Base-by-base conservation (phyloP, 257 asterid genomes). In the Nicotiana paniculata region DNA sequence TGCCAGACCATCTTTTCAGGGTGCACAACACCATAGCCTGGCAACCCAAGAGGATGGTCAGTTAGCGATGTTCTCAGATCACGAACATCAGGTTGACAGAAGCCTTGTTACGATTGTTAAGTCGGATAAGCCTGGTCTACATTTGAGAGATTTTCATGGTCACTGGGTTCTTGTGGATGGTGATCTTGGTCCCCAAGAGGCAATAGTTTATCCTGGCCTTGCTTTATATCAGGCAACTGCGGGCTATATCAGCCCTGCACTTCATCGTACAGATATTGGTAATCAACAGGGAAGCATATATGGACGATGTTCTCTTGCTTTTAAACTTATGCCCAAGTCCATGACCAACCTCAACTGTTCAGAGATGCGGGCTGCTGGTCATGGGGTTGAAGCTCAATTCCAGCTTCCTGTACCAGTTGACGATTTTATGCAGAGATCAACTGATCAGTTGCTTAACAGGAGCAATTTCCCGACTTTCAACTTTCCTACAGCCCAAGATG, bases 331-430 rank as follows among this genome's bases (percentile, higher is more conserved):
- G 99, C 97, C 99, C 74, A 96, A 93, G 85, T 94, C 97, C 68
- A 89, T 91, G 95, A 85, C 95, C 89, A 94, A 92, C 86, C 91
- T 96, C 81, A 91, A 86, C 83, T 96, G 98, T 85, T 85, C 97
- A 35, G 99, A 96, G 91, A 96, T 96, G 99, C 87, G 93, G 83
- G 98, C 97, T 66, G 98, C 99, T 86, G 99, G 99, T 80, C 97
- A 96, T 75, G 98, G 96, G 69, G 93, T 96, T 81, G 98, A 96
- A 82, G 97, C 95, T 82, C 97, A 94, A 67, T 96, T 96, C 86
- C 98, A 92, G 90, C 90, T 94, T 87, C 98, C 97, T 6, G 90
- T 96, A 37, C 91, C 95, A 24, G 99, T 96, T 77, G 98, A 96
- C 82, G 99, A 94, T 81, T 94, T 96, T 89, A 96, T 96, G 97